phyloP scores from a whole-genome alignment of 768 basidiomycete species.

The Sarcomyxa edulis region DNA sequence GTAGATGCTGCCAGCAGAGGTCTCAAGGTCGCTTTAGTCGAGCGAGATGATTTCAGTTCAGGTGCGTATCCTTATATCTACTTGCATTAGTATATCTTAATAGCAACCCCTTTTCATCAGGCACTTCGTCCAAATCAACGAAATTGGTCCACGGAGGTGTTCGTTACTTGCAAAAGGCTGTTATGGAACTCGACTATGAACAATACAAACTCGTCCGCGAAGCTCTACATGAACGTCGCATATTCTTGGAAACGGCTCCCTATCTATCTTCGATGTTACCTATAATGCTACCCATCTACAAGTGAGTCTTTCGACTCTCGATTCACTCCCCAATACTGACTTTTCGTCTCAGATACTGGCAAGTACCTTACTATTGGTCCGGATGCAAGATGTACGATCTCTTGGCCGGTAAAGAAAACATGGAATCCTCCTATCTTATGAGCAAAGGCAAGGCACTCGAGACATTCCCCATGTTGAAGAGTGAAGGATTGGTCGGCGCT shows the following conservation, averaged over 20 bases:
- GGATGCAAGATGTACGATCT: conserved; percentile 97
- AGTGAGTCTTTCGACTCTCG: conserved; percentile 35
- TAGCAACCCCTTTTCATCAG: conserved; percentile 28
- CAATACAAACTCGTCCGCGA: conserved; percentile 96
- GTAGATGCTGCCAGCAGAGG: conserved; percentile 92
- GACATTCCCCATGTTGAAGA: conserved; percentile 95
- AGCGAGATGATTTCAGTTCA: conserved; percentile 86
- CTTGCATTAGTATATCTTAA: conserved; percentile 1
- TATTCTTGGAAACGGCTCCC: conserved; percentile 94
- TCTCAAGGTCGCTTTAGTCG: conserved; percentile 88
- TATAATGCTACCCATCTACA: conserved; percentile 97
- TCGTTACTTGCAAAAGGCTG: conserved; percentile 94
- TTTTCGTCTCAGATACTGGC: conserved; percentile 70
- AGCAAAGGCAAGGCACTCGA: conserved; percentile 90
- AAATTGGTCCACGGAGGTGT: conserved; percentile 99
- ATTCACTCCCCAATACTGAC: conserved; percentile 8
- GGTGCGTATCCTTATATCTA: conserved; percentile 39
- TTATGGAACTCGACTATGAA: conserved; percentile 93
- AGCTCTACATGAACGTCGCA: conserved; percentile 86
- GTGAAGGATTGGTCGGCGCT: conserved; percentile 86
- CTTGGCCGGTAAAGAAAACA: conserved; percentile 93
- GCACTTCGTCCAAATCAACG: conserved; percentile 95
- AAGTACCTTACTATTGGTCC: conserved; percentile 92
- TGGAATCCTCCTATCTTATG: conserved; percentile 95
- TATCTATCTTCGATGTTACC: conserved; percentile 91